Base-by-base conservation (phyloP, 1,139 yeast genomes). In the Zygosaccharomyces pseudobailii region DNA sequence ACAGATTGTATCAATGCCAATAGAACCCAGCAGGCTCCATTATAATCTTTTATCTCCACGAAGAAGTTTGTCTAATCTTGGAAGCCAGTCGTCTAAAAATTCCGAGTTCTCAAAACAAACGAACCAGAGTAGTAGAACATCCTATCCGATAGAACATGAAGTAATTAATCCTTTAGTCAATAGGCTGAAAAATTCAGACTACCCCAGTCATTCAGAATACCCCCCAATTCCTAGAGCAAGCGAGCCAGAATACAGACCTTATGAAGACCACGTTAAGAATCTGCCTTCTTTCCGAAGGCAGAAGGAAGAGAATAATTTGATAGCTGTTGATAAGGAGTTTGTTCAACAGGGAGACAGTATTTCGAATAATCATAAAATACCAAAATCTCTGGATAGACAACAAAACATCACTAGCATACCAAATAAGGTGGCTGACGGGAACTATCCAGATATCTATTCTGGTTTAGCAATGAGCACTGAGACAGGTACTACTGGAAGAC, bases 81-180 rank as follows among this genome's bases (percentile, higher is more conserved):
- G 46, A 5, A 59, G 65, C 42, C 47, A 51, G 17, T 51, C 59
- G 6, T 61, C 65, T 1, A 34, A 49, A 23, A 61, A 60, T 37
- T 61, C 67, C 1, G 56, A 60, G 36, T 57, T 61, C 36, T 62
- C 66, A 0, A 45, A 51, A 17, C 46, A 40, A 13, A 54, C 65
- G 7, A 48, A 43, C 22, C 52, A 43, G 36, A 59, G 63, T 4
- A 48, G 48, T 25, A 36, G 53, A 1, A 59, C 63, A 5, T 55
- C 60, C 10, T 51, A 54, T 20, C 48, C 50, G 7, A 27, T 37
- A 8, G 43, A 48, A 23, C 31, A 34, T 28, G 41, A 38, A 28
- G 10, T 9, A 19, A 19, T 38, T 7, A 38, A 38, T 38, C 41
- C 41, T 5, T 6, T 28, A 5, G 35, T 38, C 17, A 32, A 38